Conservation (phyloP, 2,329 filamentous ascomycete genomes). For the Trichophyton simii region DNA sequence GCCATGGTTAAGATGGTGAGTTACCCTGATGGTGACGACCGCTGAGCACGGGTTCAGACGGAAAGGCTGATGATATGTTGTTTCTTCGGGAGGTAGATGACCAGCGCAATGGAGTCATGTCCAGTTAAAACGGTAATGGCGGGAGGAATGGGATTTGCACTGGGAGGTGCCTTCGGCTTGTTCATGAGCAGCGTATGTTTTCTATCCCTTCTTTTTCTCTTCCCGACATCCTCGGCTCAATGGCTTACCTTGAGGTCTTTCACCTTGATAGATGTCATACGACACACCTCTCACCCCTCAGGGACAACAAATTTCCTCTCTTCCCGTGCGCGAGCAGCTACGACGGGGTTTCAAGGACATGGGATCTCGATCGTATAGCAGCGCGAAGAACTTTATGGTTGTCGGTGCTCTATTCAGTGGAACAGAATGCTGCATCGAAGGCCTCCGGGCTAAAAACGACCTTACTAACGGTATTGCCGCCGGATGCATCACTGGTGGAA, state of each 20-base stretch:
- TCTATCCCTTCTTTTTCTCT: neutral
- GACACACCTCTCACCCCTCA: slow-evolving; percentile 68
- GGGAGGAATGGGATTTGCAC: slow-evolving; percentile 83
- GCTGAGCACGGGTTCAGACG: neutral
- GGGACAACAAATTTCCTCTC: slow-evolving; percentile 43
- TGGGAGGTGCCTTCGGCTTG: slow-evolving; percentile 86
- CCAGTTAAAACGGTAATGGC: slow-evolving; percentile 78
- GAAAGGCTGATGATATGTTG: neutral
- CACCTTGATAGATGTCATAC: slow-evolving; percentile 70
- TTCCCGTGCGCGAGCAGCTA: slow-evolving; percentile 76
- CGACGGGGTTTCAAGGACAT: slow-evolving; percentile 85
- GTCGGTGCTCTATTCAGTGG: slow-evolving; percentile 84
- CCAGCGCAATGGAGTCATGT: slow-evolving; percentile 82
- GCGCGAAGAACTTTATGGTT: slow-evolving; percentile 88
- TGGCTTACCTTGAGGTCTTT: neutral
- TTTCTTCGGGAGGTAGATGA: slow-evolving; percentile 46
- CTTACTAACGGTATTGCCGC: slow-evolving; percentile 74
- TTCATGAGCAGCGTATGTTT: slow-evolving; percentile 88
- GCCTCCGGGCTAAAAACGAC: slow-evolving; percentile 82
- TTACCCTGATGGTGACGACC: neutral
- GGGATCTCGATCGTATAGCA: slow-evolving; percentile 68
- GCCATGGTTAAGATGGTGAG: slow-evolving; percentile 37
- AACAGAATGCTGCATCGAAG: slow-evolving; percentile 93
- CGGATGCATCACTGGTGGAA: slow-evolving; percentile 82
- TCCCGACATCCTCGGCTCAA: neutral